These are phyloP conservation scores for Anisodus tanguticus DNA, from an alignment of 257 asterid species.

Conservation along the genomic window DNA sequence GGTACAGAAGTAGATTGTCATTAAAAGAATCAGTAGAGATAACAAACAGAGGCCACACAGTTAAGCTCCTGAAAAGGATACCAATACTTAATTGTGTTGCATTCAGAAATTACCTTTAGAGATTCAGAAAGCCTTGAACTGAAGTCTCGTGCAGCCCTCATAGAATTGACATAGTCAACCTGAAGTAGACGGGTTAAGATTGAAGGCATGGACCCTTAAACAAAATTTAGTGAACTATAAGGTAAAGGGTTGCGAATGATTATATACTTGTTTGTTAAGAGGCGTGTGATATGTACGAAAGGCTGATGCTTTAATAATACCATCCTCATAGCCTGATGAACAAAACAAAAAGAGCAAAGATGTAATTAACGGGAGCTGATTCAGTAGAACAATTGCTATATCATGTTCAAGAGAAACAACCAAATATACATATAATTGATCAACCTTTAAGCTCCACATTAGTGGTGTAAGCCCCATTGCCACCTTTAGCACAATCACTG, in stretches of 20 bases:
- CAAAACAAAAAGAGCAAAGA: constrained; percentile 25
- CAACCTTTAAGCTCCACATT: constrained; percentile 84
- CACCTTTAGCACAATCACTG: constrained; percentile 96
- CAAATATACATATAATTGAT: constrained; percentile 18
- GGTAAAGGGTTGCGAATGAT: constrained; percentile 22
- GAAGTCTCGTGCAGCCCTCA: constrained; percentile 96
- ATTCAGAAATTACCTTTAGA: constrained; percentile 61
- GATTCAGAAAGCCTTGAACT: constrained; percentile 82
- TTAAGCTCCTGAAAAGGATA: constrained; percentile 20
- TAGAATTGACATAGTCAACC: constrained; percentile 88
- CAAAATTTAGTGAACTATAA: constrained; percentile 18
- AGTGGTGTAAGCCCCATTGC: constrained; percentile 90
- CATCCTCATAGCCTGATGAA: constrained; percentile 72
- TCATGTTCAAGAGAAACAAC: constrained; percentile 14
- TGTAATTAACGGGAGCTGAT: constrained; percentile 26
- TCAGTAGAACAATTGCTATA: background rate
- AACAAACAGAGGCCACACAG: constrained; percentile 7
- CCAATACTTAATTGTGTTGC: background rate
- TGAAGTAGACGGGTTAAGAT: constrained; percentile 36
- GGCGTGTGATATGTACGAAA: constrained; percentile 97
- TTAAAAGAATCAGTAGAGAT: background rate
- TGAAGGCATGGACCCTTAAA: background rate
- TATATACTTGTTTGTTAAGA: constrained; percentile 82
- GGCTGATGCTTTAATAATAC: constrained; percentile 81
- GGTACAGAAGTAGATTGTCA: background rate